Conservation (phyloP, 202 grass and related monocot species). For the Sporobolus alterniflorus region DNA sequence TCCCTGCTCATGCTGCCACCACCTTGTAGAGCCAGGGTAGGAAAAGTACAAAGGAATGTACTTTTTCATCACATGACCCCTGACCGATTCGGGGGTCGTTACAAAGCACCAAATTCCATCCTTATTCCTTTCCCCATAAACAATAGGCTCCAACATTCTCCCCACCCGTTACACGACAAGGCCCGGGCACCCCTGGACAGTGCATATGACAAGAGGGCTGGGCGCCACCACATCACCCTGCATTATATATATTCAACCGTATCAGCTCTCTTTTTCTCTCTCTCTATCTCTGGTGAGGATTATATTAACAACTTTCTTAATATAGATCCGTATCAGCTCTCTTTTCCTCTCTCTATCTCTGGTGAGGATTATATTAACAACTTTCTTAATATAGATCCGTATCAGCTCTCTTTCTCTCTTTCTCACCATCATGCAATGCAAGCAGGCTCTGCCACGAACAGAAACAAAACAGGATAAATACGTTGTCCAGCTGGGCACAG, state of each 20-base stretch:
- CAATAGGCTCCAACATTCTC: constrained; percentile 41
- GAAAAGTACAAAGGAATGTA: constrained; percentile 55
- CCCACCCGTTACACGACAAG: neutral
- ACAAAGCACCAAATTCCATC: constrained; percentile 51
- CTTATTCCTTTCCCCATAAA: constrained; percentile 35
- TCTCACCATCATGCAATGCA: neutral
- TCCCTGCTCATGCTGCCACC: too few relatives aligned
- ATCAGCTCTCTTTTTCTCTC: neutral
- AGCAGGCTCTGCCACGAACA: neutral
- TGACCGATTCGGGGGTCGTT: constrained; percentile 21
- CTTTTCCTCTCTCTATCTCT: neutral
- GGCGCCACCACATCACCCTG: constrained; percentile 38
- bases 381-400: neutral
- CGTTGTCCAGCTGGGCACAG: neutral
- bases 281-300: neutral
- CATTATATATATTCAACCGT: constrained; percentile 17
- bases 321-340: neutral
- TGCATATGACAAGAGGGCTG: constrained; percentile 44
- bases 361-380: neutral
- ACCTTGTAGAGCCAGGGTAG: neutral
- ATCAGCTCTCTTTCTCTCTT: neutral
- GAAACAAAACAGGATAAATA: neutral
- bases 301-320: neutral
- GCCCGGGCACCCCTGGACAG: constrained; percentile 13
- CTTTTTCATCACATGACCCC: constrained; percentile 53